Conservation (phyloP, 2,329 filamentous ascomycete species). For the Lasiodiplodia gonubiensis region DNA sequence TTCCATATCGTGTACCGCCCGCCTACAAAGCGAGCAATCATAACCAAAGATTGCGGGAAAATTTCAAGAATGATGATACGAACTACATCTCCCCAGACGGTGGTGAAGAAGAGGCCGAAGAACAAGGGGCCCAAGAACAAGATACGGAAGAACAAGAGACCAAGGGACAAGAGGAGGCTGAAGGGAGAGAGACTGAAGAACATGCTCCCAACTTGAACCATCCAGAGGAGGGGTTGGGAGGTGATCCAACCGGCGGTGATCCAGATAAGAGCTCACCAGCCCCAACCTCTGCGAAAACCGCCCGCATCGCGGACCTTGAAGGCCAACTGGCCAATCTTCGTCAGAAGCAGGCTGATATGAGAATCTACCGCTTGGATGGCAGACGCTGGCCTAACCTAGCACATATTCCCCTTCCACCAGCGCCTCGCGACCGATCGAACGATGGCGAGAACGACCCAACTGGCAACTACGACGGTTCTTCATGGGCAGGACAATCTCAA, state of each 20-base stretch:
- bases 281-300: not conserved
- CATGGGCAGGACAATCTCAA: not conserved
- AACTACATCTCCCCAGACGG: not conserved
- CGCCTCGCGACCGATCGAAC: no score
- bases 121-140: not conserved
- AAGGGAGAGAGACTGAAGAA: not conserved
- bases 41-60: not conserved
- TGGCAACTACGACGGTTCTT: not conserved
- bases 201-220: not conserved
- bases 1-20: not conserved
- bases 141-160: not conserved
- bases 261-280: not conserved
- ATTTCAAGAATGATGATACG: not conserved
- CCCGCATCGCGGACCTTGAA: not conserved
- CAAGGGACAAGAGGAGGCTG: no score
- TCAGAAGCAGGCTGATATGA: not conserved
- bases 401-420: not conserved
- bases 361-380: not conserved
- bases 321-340: not conserved
- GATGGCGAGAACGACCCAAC: not conserved
- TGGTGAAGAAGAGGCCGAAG: not conserved
- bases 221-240: not conserved
- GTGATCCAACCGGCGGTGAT: not conserved
- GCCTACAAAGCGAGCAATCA: not conserved
- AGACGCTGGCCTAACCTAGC: constrained; percentile 1